Evolutionary conservation across 2,329 filamentous ascomycete species (phyloP).

Genomic region (Pseudonectria buxi): DNA sequence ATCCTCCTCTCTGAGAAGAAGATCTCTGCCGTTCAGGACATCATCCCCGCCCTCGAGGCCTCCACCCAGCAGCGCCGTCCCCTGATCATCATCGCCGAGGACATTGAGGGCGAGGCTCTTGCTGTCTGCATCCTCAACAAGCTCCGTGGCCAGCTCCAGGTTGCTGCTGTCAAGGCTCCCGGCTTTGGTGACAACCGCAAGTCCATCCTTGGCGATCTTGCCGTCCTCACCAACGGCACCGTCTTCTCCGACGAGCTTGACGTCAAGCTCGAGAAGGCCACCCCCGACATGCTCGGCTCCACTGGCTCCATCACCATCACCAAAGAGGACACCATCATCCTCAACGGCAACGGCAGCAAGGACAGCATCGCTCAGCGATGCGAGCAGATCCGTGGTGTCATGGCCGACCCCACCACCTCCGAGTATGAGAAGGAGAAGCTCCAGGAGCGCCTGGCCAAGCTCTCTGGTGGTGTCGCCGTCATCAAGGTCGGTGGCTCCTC

Average conservation of each 20-base stretch:
- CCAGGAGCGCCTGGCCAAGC: constrained; percentile 98
- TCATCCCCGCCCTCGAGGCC: constrained; percentile 94
- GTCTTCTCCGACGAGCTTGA: constrained; percentile 99
- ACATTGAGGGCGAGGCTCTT: constrained; percentile 96
- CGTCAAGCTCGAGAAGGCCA: constrained; percentile 98
- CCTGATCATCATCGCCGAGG: constrained; percentile 97
- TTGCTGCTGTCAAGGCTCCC: constrained; percentile 96
- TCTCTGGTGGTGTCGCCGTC: constrained; percentile 96
- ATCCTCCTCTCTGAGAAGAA: constrained; percentile 99
- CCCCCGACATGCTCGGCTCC: constrained; percentile 88
- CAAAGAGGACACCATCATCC: constrained; percentile 98
- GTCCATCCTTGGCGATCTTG: constrained; percentile 96
- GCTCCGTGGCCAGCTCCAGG: constrained; percentile 98
- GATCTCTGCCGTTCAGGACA: constrained; percentile 98
- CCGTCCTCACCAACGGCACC: constrained; percentile 89
- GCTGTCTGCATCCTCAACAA: constrained; percentile 99
- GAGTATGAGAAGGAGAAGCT: constrained; percentile 99
- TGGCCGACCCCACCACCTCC: constrained; percentile 85
- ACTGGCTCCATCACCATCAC: constrained; percentile 99
- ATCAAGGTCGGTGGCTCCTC: constrained; percentile 98
- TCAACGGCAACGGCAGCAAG: constrained; percentile 95
- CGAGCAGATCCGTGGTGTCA: constrained; percentile 98
- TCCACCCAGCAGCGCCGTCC: constrained; percentile 93
- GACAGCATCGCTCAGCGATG: constrained; percentile 89
- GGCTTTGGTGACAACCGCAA: constrained; percentile 99